A percentile compares a stretch with the other conserved stretches of the same genome.
These are phyloP conservation scores for Rhizopus stolonifer DNA, from an alignment of 371 early-diverging fungal genomes.

Conservation along the genomic window DNA sequence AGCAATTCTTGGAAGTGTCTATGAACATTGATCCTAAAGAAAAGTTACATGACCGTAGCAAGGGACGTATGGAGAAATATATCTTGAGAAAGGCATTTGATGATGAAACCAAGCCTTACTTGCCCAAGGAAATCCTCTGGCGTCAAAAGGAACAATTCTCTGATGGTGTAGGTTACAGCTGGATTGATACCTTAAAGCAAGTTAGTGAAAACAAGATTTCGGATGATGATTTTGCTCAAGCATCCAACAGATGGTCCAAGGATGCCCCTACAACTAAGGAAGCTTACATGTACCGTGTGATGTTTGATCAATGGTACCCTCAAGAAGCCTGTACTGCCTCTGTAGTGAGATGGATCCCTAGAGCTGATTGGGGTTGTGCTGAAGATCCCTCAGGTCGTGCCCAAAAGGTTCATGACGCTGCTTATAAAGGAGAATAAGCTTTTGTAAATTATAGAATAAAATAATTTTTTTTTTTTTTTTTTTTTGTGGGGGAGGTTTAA, in stretches of 20 bases:
- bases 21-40: slow-evolving; percentile 80
- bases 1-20: slow-evolving; percentile 79
- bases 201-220: slow-evolving; percentile 64
- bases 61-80: slow-evolving; percentile 82
- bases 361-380: slow-evolving; percentile 96
- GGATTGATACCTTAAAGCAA: slow-evolving; percentile 91
- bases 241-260: slow-evolving; percentile 69
- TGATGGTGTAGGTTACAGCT: slow-evolving; percentile 94
- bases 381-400: slow-evolving; percentile 97
- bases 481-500: too few relatives aligned
- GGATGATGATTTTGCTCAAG: slow-evolving; percentile 71
- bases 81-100: slow-evolving; percentile 83
- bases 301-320: slow-evolving; percentile 93
- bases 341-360: slow-evolving; percentile 94
- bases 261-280: slow-evolving; percentile 94
- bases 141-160: slow-evolving; percentile 97
- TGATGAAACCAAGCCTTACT: slow-evolving; percentile 74
- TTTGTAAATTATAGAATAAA: neutral
- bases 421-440: slow-evolving; percentile 43
- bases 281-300: slow-evolving; percentile 87
- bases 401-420: slow-evolving; percentile 82
- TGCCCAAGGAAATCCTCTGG: slow-evolving; percentile 89
- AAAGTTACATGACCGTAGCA: slow-evolving; percentile 67
- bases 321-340: slow-evolving; percentile 84
- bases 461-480: slow-evolving; percentile 1